phyloP scores from a whole-genome alignment of 768 basidiomycete genomes.

The Naganishia friedmannii region DNA sequence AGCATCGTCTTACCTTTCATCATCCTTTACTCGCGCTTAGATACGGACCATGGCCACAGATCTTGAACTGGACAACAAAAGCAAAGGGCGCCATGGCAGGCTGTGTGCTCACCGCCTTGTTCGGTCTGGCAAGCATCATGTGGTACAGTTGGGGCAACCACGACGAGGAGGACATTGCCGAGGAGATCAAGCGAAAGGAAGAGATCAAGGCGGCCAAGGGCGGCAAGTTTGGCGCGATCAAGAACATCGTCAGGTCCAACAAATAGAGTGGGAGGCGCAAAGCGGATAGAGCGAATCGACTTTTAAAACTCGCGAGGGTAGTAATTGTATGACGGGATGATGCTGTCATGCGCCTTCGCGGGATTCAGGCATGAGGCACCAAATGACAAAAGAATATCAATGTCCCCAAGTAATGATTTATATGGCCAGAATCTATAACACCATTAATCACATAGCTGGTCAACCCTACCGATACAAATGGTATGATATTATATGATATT shows the following conservation, averaged over 20 bases:
- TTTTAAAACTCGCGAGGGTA: too few species aligned
- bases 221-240: conserved; percentile 33
- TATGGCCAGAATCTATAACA: too few species aligned
- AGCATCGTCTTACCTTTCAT: not conserved
- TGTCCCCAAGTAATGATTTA: too few species aligned
- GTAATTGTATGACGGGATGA: too few species aligned
- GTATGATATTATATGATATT: too few species aligned
- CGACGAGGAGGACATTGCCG: conserved; percentile 76
- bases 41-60: conserved; percentile 27
- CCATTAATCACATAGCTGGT: too few species aligned
- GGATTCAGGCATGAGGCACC: too few species aligned
- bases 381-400: too few species aligned
- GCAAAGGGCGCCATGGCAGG: conserved; percentile 55
- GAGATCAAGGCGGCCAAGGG: conserved; percentile 57
- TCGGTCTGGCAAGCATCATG: conserved; percentile 76
- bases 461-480: too few species aligned
- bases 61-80: conserved; percentile 51
- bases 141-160: conserved; percentile 85
- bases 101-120: conserved; percentile 73
- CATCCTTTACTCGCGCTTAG: not conserved
- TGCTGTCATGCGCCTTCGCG: too few species aligned
- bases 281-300: too few species aligned
- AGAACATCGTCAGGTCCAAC: conserved; percentile 16
- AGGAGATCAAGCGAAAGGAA: conserved; percentile 61
- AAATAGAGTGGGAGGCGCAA: not conserved